Base-by-base conservation (phyloP, 331 rosid genomes). In the Phaseolus coccineus region DNA sequence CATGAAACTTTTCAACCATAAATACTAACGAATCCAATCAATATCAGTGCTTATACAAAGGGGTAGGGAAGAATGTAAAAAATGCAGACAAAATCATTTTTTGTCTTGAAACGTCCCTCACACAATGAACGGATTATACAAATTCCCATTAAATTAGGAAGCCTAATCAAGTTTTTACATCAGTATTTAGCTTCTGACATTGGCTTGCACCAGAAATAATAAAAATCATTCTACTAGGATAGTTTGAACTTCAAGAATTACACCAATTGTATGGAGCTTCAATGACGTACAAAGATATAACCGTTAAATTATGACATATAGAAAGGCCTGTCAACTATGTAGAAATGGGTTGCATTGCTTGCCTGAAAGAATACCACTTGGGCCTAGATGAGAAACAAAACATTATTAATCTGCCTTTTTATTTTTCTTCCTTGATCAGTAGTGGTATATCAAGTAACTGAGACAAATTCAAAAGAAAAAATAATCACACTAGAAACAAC, bases 1-100 rank as follows among this genome's bases (percentile, higher is more conserved):
- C 69, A 77, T 69, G 47, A 80, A 39, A 81, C 47, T 50, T 80
- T 61, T 61, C 73, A 61, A 58, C 63, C 64, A 58, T 74, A 65
- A 69, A 74, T 58, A 35, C 58, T 14, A 48, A 40, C 19, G 61
- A 57, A 55, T 58, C 80, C 70, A 69, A 83, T 61, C 63, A 69
- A 69, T 69, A 74, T 70, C 56, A 46, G 11, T 13, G 64, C 58
- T 61, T 58, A 35, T 22, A 46, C 53, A 58, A 77, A 46, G 56
- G 47, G 53, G 31, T 8, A 31, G 53, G 35, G 25, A 6, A 44
- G 67, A 19, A 16, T 19, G 50, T 3, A 55, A 19, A 55, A 62
- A 78, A 75, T 24, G 73, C n/a, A 65, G 53, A 48, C 51, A 70
- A 30, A 42, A 48, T 33, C 65, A 67, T 46, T 76, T 51, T 73